Base-by-base conservation (phyloP, 805 yeast genomes). In the Starmerella geochares region DNA sequence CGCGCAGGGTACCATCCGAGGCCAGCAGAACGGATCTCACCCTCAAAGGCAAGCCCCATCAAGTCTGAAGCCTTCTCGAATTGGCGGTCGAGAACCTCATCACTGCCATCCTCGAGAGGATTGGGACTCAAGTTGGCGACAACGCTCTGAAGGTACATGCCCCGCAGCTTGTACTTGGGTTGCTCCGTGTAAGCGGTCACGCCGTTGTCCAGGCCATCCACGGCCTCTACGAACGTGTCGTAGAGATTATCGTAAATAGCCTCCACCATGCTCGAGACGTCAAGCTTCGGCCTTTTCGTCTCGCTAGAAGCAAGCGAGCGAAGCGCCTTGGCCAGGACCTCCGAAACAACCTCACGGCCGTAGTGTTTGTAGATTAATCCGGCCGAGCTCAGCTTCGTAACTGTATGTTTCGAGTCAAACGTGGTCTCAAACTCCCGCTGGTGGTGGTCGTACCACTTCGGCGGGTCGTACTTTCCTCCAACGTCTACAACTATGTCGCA, bases 401-500 rank as follows among this genome's bases (percentile, higher is more conserved):
- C 65, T 62, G 71, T 83, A 8, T 72, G 67, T 16, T 56, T 53
- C 1, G 65, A 72, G 21, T 77, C 77, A 62, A 92, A 90, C 4
- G 83, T 78, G 58, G 83, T 88, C 27, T 69, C 68, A 62, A 92
- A 92, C 17, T 83, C 97, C 55, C 96, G 78, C 71, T 92, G 98
- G 69, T 92, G 98, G 64, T 92, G 98, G 65, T 92, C 98, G 65
- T 86, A 90, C 65, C 73, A 85, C 68, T 88, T 88, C 37, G 71
- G 72, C 13, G 83, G 84, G 63, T 87, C 95, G 66, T 88, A 92
- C 63, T 83, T 74, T 13, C 95, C 98, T 62, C 94, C 77, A 46
- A 92, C 98, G 68, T 92, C 98, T 49, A 92, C 90, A 29, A 92
- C 94, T 51, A 92, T 83, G 65, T 90, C 96, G 60, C 94, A 79